A percentile compares a stretch with the other conserved stretches of the same genome.
phyloP scores from a whole-genome alignment of 352 stramenopile species.

The Pythium pectinolyticum region DNA sequence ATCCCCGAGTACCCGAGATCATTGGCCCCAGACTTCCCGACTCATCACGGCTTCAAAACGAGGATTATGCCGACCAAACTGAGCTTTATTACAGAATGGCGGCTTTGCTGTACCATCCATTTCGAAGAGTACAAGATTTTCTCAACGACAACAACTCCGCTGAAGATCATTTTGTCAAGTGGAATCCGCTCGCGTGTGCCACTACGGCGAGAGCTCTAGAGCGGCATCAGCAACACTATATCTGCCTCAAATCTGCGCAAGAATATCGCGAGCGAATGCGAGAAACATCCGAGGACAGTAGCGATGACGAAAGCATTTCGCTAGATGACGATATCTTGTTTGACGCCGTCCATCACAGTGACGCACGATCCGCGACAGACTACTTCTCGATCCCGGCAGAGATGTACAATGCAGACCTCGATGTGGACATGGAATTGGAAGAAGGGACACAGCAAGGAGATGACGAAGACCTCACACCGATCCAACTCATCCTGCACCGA shows the following conservation, averaged over 20 bases:
- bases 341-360: not conserved
- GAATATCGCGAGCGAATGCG: not conserved
- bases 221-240: constrained; percentile 25
- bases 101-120: constrained; percentile 22
- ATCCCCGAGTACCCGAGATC: constrained; percentile 27
- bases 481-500: not conserved
- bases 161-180: too few relatives aligned
- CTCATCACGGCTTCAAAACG: constrained; percentile 1
- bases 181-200: not conserved
- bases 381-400: not conserved
- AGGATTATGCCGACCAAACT: constrained; percentile 14
- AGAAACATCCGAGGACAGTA: not conserved
- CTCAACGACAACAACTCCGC: not conserved
- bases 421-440: too few relatives aligned
- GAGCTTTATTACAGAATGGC: constrained; percentile 27
- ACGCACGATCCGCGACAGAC: not conserved
- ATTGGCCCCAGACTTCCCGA: constrained; percentile 26
- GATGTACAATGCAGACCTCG: not conserved
- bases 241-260: constrained; percentile 5
- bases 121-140: too few relatives aligned
- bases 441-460: too few relatives aligned
- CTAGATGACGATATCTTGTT: constrained; percentile 4
- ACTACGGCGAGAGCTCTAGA: constrained; percentile 5
- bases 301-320: constrained; percentile 10
- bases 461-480: not conserved